phyloP scores from a whole-genome alignment of 2,329 filamentous ascomycete genomes.

The Clonostachys solani region DNA sequence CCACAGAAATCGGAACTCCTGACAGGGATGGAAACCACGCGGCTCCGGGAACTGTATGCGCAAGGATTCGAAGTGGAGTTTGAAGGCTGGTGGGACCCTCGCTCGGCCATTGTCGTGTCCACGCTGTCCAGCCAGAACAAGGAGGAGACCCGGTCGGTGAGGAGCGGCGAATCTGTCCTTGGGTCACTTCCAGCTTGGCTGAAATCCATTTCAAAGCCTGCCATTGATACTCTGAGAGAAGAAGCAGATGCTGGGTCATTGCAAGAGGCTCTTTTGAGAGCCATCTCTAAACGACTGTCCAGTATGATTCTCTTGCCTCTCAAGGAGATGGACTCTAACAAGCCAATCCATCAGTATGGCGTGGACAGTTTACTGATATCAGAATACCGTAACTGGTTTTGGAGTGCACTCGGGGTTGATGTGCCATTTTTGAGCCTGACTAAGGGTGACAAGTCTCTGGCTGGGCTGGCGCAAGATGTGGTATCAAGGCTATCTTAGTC shows the following conservation, averaged over 20 bases:
- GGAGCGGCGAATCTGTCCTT: background rate
- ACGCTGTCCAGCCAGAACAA: background rate
- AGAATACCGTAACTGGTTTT: no score
- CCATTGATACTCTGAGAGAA: no score
- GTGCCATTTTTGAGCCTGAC: slow-evolving; percentile 10
- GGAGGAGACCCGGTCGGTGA: background rate
- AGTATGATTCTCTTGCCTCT: background rate
- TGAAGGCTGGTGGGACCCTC: no score
- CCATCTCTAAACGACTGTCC: background rate
- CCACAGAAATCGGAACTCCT: background rate
- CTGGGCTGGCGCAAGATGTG: no score
- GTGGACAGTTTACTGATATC: slow-evolving; percentile 12
- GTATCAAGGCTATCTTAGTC: no score
- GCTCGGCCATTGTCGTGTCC: background rate
- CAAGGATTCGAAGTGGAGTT: no score
- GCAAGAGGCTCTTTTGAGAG: background rate
- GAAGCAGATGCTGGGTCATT: background rate
- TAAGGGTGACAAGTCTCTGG: background rate
- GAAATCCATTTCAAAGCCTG: no score
- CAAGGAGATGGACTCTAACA: background rate
- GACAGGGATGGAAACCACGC: no score
- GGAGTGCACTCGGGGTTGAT: no score
- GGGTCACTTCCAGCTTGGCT: no score
- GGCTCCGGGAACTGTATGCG: no score
- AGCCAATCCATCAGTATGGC: slow-evolving; percentile 6